Conservation (phyloP, 1,284 basidiomycete species). For the Inonotus obliquus region DNA sequence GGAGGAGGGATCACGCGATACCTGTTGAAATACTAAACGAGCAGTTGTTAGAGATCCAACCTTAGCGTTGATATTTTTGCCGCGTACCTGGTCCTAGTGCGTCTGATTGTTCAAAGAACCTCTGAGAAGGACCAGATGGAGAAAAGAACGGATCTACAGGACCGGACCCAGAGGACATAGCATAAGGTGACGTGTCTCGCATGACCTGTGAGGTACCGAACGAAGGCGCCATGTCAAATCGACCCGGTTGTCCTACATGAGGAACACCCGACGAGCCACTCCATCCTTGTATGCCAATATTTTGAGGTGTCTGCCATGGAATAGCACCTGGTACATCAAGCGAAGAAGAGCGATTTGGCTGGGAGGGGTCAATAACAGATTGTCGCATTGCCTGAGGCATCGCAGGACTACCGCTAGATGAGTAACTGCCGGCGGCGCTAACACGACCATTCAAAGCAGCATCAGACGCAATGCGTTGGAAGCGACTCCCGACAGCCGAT, state of each 20-base stretch:
- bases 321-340: slow-evolving; percentile 4
- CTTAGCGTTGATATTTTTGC: neutral
- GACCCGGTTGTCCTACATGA: neutral
- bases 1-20: neutral
- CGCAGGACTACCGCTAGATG: slow-evolving; percentile 11
- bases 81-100: neutral
- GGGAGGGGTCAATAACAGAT: slow-evolving; percentile 10
- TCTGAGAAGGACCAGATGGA: slow-evolving; percentile 1
- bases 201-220: slow-evolving; percentile 4
- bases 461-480: slow-evolving; percentile 36
- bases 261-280: neutral
- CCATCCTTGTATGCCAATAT: slow-evolving; percentile 10
- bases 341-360: slow-evolving; percentile 2
- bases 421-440: slow-evolving; percentile 13
- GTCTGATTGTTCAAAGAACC: slow-evolving; percentile 5
- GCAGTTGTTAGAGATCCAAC: neutral
- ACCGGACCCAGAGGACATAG: neutral
- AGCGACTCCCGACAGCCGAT: slow-evolving; percentile 47
- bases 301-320: slow-evolving; percentile 14
- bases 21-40: slow-evolving; percentile 5
- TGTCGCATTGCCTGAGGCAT: slow-evolving; percentile 5
- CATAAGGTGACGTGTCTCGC: slow-evolving; percentile 9
- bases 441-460: slow-evolving; percentile 10
- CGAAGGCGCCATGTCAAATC: slow-evolving; percentile 2
- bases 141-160: slow-evolving; percentile 6